phyloP scores from a whole-genome alignment of 257 asterid species.

The Rhazya stricta region DNA sequence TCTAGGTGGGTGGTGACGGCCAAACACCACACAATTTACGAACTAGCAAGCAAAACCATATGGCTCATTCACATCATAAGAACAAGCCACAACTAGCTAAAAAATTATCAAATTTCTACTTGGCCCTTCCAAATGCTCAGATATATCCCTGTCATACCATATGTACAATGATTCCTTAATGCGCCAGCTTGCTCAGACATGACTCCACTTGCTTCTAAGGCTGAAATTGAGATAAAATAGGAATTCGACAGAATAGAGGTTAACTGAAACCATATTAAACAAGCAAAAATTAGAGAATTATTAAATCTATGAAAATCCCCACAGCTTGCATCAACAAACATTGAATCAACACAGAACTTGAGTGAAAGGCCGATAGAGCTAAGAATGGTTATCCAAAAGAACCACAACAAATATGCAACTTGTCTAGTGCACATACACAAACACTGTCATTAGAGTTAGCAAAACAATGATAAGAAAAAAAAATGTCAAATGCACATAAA shows the following conservation, averaged over 20 bases:
- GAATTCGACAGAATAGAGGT: conserved; percentile 35
- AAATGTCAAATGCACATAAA: too few species aligned
- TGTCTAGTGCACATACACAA: neutral
- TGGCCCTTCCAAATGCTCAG: conserved; percentile 32
- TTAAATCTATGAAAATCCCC: neutral
- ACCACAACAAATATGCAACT: neutral
- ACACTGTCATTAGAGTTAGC: neutral
- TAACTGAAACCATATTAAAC: conserved; percentile 29
- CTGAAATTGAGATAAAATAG: conserved; percentile 46
- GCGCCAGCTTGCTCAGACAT: conserved; percentile 56
- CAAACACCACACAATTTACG: conserved; percentile 7
- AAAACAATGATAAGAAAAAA: neutral
- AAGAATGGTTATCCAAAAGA: neutral
- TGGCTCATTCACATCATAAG: neutral
- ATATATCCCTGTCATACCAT: conserved; percentile 63
- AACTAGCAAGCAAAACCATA: conserved; percentile 7
- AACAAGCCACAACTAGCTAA: conserved; percentile 13
- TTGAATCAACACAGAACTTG: neutral
- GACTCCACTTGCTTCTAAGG: conserved; percentile 52
- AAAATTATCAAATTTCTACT: neutral
- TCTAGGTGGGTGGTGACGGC: neutral
- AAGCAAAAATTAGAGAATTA: conserved; percentile 11
- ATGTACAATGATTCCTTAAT: conserved; percentile 34
- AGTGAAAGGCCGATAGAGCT: neutral
- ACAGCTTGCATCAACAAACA: neutral